Percentiles rank a stretch among this genome's conserved stretches.
phyloP scores from a whole-genome alignment of 2,329 filamentous ascomycete species.

The Botrytis paeoniae region DNA sequence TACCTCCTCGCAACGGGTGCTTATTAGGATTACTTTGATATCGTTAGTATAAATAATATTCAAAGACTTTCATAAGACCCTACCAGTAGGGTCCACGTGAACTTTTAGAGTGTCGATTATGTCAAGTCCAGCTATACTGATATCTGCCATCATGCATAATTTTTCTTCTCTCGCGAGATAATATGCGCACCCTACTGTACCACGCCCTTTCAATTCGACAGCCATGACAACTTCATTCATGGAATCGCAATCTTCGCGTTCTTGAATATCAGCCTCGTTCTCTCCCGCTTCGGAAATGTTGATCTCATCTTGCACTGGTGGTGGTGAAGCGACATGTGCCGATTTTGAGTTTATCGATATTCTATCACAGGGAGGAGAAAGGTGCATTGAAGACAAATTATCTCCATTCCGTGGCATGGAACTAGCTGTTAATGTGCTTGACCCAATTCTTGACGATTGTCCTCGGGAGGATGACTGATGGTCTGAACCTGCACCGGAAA shows the following conservation, averaged over 20 bases:
- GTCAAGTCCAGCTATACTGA: conserved; percentile 65
- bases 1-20: conserved; percentile 36
- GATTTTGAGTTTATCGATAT: conserved; percentile 24
- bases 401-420: conserved; percentile 24
- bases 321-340: conserved; percentile 18
- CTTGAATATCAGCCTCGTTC: conserved; percentile 36
- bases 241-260: conserved; percentile 46
- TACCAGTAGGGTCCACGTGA: conserved; percentile 50
- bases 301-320: conserved; percentile 21
- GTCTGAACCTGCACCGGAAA: conserved; percentile 19
- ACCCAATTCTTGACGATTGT: conserved; percentile 17
- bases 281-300: conserved; percentile 26
- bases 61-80: not conserved
- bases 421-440: conserved; percentile 26
- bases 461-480: conserved; percentile 21
- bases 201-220: conserved; percentile 68
- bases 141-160: conserved; percentile 75
- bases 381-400: conserved; percentile 26
- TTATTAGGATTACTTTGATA: conserved; percentile 46
- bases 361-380: conserved; percentile 25
- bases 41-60: not conserved
- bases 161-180: conserved; percentile 69
- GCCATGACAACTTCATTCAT: conserved; percentile 75
- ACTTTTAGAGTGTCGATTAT: conserved; percentile 60
- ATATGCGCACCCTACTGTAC: conserved; percentile 78